phyloP scores from a whole-genome alignment of 106 monocot species.

The Dendrobium nobile region DNA sequence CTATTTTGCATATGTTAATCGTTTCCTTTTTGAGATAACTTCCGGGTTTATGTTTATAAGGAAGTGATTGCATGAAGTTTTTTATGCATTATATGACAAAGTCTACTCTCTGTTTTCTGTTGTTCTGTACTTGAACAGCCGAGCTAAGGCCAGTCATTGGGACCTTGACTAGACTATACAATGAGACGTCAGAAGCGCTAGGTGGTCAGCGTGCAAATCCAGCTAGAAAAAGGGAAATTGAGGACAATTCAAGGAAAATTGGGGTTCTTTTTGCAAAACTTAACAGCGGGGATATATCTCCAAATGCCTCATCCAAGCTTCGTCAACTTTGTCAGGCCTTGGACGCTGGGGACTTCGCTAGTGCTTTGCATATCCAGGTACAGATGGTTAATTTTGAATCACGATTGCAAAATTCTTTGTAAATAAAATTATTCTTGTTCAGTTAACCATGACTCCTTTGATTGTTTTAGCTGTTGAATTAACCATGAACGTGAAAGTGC shows the following conservation, averaged over 20 bases:
- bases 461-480: no score
- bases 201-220: conserved; percentile 74
- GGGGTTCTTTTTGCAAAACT: conserved; percentile 80
- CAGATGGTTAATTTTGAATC: background rate
- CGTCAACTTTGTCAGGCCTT: conserved; percentile 71
- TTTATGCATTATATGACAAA: no score
- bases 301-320: conserved; percentile 80
- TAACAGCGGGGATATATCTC: conserved; percentile 81
- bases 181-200: conserved; percentile 74
- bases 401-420: background rate
- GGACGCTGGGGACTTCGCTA: conserved; percentile 59
- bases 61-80: no score
- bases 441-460: background rate
- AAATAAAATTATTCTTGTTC: background rate
- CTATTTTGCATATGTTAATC: no score
- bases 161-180: conserved; percentile 80
- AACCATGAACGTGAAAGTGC: no score
- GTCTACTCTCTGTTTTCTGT: background rate
- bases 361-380: conserved; percentile 93
- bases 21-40: no score
- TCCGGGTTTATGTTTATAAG: no score
- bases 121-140: conserved; percentile 39
- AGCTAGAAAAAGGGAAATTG: conserved; percentile 86
- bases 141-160: conserved; percentile 72
- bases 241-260: conserved; percentile 92